These are phyloP conservation scores for Coemansia pectinata DNA, from an alignment of 192 early-diverging fungal genomes.

Conservation along the genomic window DNA sequence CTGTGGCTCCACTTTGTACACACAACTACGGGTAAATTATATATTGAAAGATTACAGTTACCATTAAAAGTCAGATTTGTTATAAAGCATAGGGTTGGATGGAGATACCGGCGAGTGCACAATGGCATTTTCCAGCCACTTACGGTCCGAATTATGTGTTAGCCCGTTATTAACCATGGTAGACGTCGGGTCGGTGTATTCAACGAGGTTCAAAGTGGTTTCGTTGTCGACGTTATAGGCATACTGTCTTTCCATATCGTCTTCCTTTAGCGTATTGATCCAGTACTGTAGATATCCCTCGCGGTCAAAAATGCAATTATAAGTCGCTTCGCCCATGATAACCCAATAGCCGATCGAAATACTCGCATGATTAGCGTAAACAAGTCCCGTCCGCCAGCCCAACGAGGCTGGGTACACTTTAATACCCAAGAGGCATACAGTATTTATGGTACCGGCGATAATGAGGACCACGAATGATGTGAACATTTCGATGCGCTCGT, in stretches of 20 bases:
- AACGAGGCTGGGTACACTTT: slow-evolving; percentile 1
- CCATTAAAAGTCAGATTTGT: background rate
- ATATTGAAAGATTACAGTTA: background rate
- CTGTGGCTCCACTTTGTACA: background rate
- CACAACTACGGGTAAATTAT: background rate
- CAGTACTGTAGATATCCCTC: slow-evolving; percentile 11
- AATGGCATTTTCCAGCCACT: background rate
- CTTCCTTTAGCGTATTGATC: background rate
- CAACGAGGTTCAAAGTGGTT: background rate
- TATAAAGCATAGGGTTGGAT: background rate
- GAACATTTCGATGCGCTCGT: slow-evolving; percentile 11
- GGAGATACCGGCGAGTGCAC: background rate
- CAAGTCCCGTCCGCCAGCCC: slow-evolving; percentile 11
- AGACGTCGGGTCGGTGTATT: slow-evolving; percentile 1
- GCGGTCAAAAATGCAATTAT: slow-evolving; percentile 10
- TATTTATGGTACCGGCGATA: slow-evolving; percentile 4
- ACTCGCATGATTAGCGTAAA: slow-evolving; percentile 15
- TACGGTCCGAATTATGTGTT: background rate
- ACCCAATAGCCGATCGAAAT: slow-evolving; percentile 11
- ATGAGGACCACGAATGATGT: background rate
- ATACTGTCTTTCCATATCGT: slow-evolving; percentile 1
- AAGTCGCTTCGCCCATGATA: slow-evolving; percentile 17
- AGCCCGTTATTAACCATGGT: background rate
- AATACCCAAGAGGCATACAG: slow-evolving; percentile 9
- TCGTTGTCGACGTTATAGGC: background rate